Base-by-base conservation (phyloP, 305 asterid species). In the Stenogyne calaminthoides region DNA sequence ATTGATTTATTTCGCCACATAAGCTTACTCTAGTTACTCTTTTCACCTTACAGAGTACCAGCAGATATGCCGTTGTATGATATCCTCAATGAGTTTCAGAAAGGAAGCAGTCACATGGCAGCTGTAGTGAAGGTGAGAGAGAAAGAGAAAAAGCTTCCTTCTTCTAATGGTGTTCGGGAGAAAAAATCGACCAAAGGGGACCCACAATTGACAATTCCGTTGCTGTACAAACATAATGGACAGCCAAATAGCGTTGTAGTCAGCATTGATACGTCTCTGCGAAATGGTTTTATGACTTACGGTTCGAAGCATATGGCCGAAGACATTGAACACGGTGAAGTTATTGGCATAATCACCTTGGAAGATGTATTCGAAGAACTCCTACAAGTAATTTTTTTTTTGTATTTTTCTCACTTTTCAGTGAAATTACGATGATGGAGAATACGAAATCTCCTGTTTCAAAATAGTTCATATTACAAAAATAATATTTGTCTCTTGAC, bases 361-460 rank as follows among this genome's bases (percentile, higher is more conserved):
- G 98, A 95, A 80, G 99, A 95, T 77, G 98, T 95, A 37, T 95
- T 95, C 80, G 99, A 95, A 87, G 99, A 95, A 81, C 96, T 95
- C 82, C 88, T 95, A 54, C 99, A 95, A 78, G 99, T 95, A 82
- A 81, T 40, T 15, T 61, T 78, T 52, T 15, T 58, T 71, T 55
- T 51, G 22, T 9, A 5, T n/a, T 67, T 20, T 46, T 20, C 46
- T 8, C 27, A 6, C 60, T 73, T 71, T 7, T 16, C 22, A 40
- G 49, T 42, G 51, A 44, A 9, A 44, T 44, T 44, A 44, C 6
- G 0, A 46, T 46, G 54, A 46, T 46, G 54, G 19, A 46, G 19
- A 46, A n/a, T 3, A 19, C 19, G 14, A 46, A 14, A 46, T 11
- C 19, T 52, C 58, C 58, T 18, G 29, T 18, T 16, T 12, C 29